Base-by-base conservation (phyloP, 371 early-diverging fungal species). In the Rhizopus arrhizus region DNA sequence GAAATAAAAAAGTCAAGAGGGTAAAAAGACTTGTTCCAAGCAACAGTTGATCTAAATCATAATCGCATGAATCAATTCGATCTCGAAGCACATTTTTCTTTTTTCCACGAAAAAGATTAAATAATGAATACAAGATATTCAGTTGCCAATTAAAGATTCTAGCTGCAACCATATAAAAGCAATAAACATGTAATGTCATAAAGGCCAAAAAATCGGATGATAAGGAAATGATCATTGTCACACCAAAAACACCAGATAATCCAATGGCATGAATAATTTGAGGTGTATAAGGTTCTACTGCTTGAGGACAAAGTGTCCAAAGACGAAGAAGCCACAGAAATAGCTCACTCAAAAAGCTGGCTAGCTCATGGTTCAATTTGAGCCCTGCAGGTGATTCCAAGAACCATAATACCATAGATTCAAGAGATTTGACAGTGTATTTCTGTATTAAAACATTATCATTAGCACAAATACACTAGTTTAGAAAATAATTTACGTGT, bases 1-100 rank as follows among this genome's bases (percentile, higher is more conserved):
- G 99, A 56, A 95, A 95, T 33, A 99, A 70, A 67, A 97, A 98
- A 0, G 91, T 88, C 33, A 97, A 70, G 28, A 98, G 72, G 0
- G 97, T 95, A 68, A 99, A 97, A 7, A 98, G 68, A 42, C 97
- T 91, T 0, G 99, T 95, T 1, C 99, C 98, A 13, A 97, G 70
- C 1, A 98, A 72, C 16, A 98, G 78, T 70, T 99, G 99, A 70
- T 97, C 98, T 43, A 96, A 66, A 62, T 90, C 92, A 71, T 95
- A 99, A 67, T 96, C 96, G 57, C 92, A 94, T 1, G 89, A 85
- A 69, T 99, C 99, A n/a, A 94, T 89, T 38, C 99, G 88, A 45
- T 92, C 82, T 22, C 97, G 83, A n/a, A 98, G 72, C 6, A 89
- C 86, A 65, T 99, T 99, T 34, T 85, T 74, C 66, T 91, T 95